Base-by-base conservation (phyloP, 2,329 filamentous ascomycete genomes). In the Sphaerulina populicola region DNA sequence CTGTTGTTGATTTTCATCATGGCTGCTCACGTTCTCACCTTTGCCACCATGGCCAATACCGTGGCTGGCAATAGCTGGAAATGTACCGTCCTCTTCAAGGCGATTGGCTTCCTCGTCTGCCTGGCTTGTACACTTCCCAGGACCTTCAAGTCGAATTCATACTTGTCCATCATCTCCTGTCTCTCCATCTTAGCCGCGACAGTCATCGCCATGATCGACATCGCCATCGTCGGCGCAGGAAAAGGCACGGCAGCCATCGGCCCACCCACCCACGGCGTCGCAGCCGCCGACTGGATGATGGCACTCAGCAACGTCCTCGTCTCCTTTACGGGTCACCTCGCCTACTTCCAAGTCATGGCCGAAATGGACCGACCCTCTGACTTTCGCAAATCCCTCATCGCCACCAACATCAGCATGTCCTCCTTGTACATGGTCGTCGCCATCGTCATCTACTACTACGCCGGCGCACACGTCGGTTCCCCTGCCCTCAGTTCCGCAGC, bases 1-100 rank as follows among this genome's bases (percentile, higher is more conserved):
- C 46, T 53, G 1, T 46, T 53, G 1, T 37, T 53, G 46, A 29
- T 53, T 12, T 53, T 53, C 42, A 30, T 85, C 59, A 81, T 84
- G 68, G 81, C 78, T 31, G 84, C 82, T n/a, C 85, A 88, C 68
- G 73, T 85, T 46, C 70, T 87, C 55, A 85, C 82, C 0, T 86
- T 86, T 57, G 77, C 76, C 30, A 82, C 86, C 60, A 83, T 83
- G 58, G 78, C 86, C 67, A 81, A 81, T 59, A 80, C 75, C 45
- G 72, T 87, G 46, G 81, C 81, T 4, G 66, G 77, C 3, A 77
- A 73, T 0, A 74, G 76, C 0, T 86, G 82, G 66, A 81, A 80
- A 3, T 79, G 86, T 51, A 60, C 57, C 6, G 46, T 59, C 31
- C 71, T 80, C 1, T 86, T 80, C 69, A 78, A 75, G 3, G 70